Conservation (phyloP, 2,329 filamentous ascomycete genomes). For the Fusarium siculi region DNA sequence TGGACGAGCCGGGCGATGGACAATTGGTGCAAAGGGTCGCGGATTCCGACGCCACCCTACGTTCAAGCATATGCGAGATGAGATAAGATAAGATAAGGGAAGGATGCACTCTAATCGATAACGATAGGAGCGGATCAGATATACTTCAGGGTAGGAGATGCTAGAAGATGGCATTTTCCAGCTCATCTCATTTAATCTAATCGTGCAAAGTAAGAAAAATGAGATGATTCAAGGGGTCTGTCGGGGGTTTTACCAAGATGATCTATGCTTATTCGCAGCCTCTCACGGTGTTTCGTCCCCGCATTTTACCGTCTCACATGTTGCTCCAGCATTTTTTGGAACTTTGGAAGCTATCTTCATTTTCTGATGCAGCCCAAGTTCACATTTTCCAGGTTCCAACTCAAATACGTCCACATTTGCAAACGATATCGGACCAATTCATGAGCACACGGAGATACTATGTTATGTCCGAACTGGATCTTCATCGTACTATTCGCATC, state of each 20-base stretch:
- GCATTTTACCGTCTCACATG: too few species aligned
- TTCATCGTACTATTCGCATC: too few species aligned
- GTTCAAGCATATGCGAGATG: too few species aligned
- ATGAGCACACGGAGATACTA: not conserved
- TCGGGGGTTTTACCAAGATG: accelerated
- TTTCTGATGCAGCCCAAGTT: too few species aligned
- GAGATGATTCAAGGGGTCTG: not conserved
- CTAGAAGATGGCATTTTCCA: not conserved
- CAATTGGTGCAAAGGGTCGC: not conserved
- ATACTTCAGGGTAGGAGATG: not conserved
- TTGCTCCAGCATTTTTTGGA: too few species aligned
- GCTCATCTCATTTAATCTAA: not conserved
- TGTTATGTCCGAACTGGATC: not conserved
- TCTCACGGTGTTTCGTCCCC: too few species aligned
- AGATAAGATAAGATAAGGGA: too few species aligned
- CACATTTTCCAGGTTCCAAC: accelerated
- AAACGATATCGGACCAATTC: too few species aligned
- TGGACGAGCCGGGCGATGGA: not conserved
- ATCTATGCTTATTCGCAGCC: not conserved
- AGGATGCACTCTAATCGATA: not conserved
- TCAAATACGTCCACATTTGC: not conserved
- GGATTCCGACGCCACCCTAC: not conserved
- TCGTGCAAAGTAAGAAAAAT: too few species aligned
- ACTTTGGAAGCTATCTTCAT: too few species aligned
- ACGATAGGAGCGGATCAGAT: not conserved